phyloP scores from a whole-genome alignment of 176 grass and related monocot genomes.

The Zoysia japonica region DNA sequence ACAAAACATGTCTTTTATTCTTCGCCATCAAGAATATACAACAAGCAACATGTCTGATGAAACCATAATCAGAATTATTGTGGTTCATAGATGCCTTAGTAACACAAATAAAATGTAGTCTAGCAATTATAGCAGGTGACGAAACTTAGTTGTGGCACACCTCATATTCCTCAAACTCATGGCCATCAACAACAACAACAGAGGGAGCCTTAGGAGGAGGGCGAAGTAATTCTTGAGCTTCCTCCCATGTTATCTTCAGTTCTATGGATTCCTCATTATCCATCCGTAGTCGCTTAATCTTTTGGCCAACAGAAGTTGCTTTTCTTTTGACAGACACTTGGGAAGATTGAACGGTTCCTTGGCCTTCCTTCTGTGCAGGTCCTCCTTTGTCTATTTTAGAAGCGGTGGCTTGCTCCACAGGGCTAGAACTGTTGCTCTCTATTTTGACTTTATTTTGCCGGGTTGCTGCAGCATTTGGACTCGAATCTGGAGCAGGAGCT shows the following conservation, averaged over 20 bases:
- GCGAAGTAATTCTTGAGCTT: slow-evolving; percentile 89
- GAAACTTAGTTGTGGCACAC: slow-evolving; percentile 45
- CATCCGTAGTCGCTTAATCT: slow-evolving; percentile 85
- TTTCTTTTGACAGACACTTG: slow-evolving; percentile 71
- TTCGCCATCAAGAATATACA: background rate
- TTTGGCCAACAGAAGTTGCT: slow-evolving; percentile 63
- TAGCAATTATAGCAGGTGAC: background rate
- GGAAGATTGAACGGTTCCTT: slow-evolving; percentile 47
- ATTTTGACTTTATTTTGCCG: slow-evolving; percentile 50
- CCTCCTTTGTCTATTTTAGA: slow-evolving; percentile 49
- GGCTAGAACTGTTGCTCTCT: slow-evolving; percentile 50
- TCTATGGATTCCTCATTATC: slow-evolving; percentile 98
- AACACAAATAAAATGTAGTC: background rate
- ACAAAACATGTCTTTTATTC: slow-evolving; percentile 11
- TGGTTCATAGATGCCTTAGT: background rate
- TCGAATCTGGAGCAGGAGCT: slow-evolving; percentile 45
- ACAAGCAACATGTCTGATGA: background rate
- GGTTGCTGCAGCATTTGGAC: slow-evolving; percentile 41
- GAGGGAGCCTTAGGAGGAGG: slow-evolving; percentile 75
- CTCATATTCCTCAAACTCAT: slow-evolving; percentile 98
- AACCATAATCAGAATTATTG: background rate
- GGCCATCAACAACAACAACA: slow-evolving; percentile 75
- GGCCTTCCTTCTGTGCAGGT: slow-evolving; percentile 62
- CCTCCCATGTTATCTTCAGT: slow-evolving; percentile 97
- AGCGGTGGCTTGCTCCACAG: slow-evolving; percentile 48